Base-by-base conservation (phyloP, 169 alveolate genomes). In the Cryptosporidium felis region DNA sequence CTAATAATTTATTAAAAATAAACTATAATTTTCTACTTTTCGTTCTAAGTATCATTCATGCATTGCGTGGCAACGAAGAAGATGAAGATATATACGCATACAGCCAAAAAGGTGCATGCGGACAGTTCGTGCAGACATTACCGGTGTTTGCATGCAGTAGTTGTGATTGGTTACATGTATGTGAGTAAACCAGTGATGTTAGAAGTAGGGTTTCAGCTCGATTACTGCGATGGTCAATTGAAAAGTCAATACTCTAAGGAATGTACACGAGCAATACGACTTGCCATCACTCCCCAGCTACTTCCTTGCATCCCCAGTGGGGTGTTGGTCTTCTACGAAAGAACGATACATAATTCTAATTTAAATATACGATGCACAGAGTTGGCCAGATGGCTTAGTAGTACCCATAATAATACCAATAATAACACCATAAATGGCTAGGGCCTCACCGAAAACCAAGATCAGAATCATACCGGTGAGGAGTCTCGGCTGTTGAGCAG, bases 381-480 rank as follows among this genome's bases (percentile, higher is more conserved):
- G 56, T 16, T 74, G 85, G 2, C 85, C 85, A 34, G 74, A 36
- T 36, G 67, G 74, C 66, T 74, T 74, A 8, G 85, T 74, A n/a
- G 85, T 74, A 32, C 85, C 85, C 67, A 74, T 53, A 36, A 74
- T 74, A 30, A 74, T 53, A 40, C 85, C 94, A 53, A 94, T 88
- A 79, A 94, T 94, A 44, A 93, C 91, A 80, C 99, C 99, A 94
- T 97, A 98, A 45, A 97, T 96, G 23, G 98, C 99, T 62, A 97
- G 93, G 40, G 99, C 99, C 91, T 98, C 99, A 53, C 99, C 99
- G 93, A 98, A 98, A 89, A 98, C 98, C 91, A 98, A 97, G 89
- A 98, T 98, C 74, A 98, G 94, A 89, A 97, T 95, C 99, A 98
- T 96, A 49, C 99, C 99, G 66, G 97, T 99, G 91, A 97, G 97